Conservation (phyloP, 495 filamentous ascomycete genomes). For the Aspergillus kassunensis region DNA sequence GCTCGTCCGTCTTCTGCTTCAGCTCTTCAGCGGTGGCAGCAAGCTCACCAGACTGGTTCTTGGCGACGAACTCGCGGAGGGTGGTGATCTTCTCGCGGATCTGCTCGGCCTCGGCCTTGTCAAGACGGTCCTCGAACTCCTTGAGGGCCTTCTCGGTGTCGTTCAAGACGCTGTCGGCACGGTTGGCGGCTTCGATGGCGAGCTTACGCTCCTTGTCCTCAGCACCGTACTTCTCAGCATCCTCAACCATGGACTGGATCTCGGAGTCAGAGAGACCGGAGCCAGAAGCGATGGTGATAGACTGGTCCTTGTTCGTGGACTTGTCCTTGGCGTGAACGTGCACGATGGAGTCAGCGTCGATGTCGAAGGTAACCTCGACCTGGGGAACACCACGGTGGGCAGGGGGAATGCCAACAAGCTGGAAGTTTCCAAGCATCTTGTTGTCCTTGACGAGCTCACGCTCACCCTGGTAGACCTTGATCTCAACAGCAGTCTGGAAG, state of each 20-base stretch:
- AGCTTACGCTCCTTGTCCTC: constrained; percentile 94
- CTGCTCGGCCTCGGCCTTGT: constrained; percentile 90
- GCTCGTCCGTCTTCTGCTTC: constrained; percentile 97
- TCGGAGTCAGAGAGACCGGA: constrained; percentile 94
- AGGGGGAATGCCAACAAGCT: constrained; percentile 95
- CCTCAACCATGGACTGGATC: constrained; percentile 94
- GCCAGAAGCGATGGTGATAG: constrained; percentile 97
- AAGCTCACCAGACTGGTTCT: constrained; percentile 92
- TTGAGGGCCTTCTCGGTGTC: constrained; percentile 98
- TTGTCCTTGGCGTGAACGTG: constrained; percentile 99
- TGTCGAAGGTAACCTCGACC: constrained; percentile 98
- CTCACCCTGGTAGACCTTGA: constrained; percentile 99
- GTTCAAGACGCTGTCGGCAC: constrained; percentile 91
- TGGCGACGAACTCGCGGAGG: constrained; percentile 86
- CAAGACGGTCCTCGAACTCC: constrained; percentile 91
- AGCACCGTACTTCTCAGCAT: constrained; percentile 95
- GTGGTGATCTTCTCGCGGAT: constrained; percentile 90
- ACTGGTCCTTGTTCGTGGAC: constrained; percentile 99
- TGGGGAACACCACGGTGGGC: constrained; percentile 97
- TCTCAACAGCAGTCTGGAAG: constrained; percentile 99
- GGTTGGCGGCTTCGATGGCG: constrained; percentile 93
- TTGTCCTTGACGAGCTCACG: constrained; percentile 99
- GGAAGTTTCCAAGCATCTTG: constrained; percentile 99
- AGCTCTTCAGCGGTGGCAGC: constrained; percentile 80
- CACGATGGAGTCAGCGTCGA: constrained; percentile 97